These are phyloP conservation scores for Arctium lappa DNA, from an alignment of 129 eudicot genomes.

Conservation along the genomic window DNA sequence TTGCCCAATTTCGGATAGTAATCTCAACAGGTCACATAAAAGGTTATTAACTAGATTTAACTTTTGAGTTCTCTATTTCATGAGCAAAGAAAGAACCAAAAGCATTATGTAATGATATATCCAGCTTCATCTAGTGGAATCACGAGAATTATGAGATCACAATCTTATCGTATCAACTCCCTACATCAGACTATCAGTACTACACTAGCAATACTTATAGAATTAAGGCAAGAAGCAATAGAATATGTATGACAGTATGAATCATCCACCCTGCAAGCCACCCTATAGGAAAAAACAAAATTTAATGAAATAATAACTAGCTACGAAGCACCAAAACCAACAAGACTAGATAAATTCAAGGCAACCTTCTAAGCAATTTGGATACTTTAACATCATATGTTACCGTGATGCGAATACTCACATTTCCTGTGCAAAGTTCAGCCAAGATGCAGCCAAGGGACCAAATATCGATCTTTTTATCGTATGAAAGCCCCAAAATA, in stretches of 20 bases:
- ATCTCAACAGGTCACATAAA: too few relatives aligned
- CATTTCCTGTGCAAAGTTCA: conserved; percentile 99
- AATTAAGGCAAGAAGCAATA: background rate
- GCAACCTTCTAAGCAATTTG: conserved; percentile 11
- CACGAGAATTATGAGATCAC: background rate
- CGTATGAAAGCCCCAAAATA: conserved; percentile 86
- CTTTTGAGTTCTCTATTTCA: too few relatives aligned
- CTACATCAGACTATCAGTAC: background rate
- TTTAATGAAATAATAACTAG: background rate
- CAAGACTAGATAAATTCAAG: background rate
- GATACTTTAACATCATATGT: background rate
- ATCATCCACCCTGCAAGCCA: background rate
- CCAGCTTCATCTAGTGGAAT: background rate
- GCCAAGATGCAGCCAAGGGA: conserved; percentile 99
- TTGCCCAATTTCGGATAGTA: too few relatives aligned
- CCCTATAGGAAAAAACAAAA: background rate
- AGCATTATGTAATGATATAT: background rate
- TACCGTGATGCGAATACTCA: conserved; percentile 36
- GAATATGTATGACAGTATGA: background rate
- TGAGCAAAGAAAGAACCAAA: background rate
- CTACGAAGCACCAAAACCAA: background rate
- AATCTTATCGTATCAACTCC: background rate
- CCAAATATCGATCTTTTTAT: conserved; percentile 95
- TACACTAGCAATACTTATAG: background rate
- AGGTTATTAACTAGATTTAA: too few relatives aligned